These are phyloP conservation scores for Gossypium turneri DNA, from an alignment of 345 rosid genomes.

Conservation along the genomic window DNA sequence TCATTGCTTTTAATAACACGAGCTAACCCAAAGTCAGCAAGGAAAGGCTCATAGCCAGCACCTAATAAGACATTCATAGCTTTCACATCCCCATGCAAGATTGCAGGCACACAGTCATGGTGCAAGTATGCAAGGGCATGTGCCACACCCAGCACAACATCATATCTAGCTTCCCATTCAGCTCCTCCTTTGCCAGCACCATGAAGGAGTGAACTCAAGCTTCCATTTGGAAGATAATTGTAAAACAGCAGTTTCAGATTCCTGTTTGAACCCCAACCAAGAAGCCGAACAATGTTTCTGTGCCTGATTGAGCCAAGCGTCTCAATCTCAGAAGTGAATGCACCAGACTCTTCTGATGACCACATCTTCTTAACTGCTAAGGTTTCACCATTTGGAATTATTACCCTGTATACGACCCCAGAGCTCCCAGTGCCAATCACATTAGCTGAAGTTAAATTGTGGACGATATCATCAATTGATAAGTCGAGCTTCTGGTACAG, in stretches of 20 bases:
- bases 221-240: conserved; percentile 91
- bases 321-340: conserved; percentile 76
- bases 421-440: conserved; percentile 98
- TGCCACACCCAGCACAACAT: conserved; percentile 72
- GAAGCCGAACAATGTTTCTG: conserved; percentile 68
- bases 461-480: conserved; percentile 64
- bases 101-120: conserved; percentile 86
- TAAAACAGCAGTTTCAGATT: conserved; percentile 79
- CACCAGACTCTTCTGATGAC: conserved; percentile 76
- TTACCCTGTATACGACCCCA: conserved; percentile 82
- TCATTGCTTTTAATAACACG: conserved; percentile 33
- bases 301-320: conserved; percentile 86
- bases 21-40: conserved; percentile 92
- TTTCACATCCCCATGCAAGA: conserved; percentile 86
- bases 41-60: conserved; percentile 57
- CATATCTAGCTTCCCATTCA: conserved; percentile 85
- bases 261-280: conserved; percentile 78
- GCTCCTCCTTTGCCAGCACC: conserved; percentile 72
- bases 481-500: conserved; percentile 82
- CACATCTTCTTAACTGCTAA: conserved; percentile 95
- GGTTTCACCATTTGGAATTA: conserved; percentile 61
- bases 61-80: conserved; percentile 90
- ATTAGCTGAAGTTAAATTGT: conserved; percentile 61
- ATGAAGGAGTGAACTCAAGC: conserved; percentile 80
- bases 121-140: conserved; percentile 90